Conservation (phyloP, 31 red algal species). For the Asparagopsis taxiformis region DNA sequence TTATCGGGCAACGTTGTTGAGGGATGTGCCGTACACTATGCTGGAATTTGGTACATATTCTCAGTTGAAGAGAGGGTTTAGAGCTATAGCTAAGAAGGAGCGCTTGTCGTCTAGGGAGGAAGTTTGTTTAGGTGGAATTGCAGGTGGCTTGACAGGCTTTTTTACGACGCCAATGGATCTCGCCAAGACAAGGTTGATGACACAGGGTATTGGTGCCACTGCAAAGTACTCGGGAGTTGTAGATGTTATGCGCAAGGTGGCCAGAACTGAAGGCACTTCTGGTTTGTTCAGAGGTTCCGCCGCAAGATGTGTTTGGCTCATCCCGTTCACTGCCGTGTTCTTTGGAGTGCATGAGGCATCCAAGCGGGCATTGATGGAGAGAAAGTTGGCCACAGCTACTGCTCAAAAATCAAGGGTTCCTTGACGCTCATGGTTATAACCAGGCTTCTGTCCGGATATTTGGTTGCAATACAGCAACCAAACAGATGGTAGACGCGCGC, state of each 20-base stretch:
- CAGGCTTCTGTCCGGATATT: too few relatives aligned
- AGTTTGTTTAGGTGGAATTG: conserved; percentile 76
- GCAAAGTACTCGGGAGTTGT: conserved; percentile 49
- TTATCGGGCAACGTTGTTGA: conserved; percentile 67
- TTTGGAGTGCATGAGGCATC: conserved; percentile 90
- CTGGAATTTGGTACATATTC: conserved; percentile 92
- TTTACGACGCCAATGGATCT: conserved; percentile 96
- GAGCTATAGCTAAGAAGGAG: conserved; percentile 26
- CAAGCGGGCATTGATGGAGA: conserved; percentile 72
- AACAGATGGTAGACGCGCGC: too few relatives aligned
- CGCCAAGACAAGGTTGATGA: conserved; percentile 94
- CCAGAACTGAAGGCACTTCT: conserved; percentile 49
- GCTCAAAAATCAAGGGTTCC: neutral
- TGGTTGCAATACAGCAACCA: neutral
- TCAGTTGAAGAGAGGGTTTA: conserved; percentile 70
- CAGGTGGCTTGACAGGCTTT: conserved; percentile 90
- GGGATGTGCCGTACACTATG: conserved; percentile 97
- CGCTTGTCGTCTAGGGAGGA: conserved; percentile 64
- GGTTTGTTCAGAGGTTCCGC: conserved; percentile 84
- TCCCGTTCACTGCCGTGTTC: conserved; percentile 95
- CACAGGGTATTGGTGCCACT: conserved; percentile 32
- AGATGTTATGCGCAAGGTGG: conserved; percentile 52
- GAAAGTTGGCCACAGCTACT: conserved; percentile 20
- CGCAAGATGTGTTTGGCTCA: conserved; percentile 82
- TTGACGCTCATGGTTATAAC: neutral